phyloP scores from a whole-genome alignment of 345 rosid genomes.

The Mangifera indica region DNA sequence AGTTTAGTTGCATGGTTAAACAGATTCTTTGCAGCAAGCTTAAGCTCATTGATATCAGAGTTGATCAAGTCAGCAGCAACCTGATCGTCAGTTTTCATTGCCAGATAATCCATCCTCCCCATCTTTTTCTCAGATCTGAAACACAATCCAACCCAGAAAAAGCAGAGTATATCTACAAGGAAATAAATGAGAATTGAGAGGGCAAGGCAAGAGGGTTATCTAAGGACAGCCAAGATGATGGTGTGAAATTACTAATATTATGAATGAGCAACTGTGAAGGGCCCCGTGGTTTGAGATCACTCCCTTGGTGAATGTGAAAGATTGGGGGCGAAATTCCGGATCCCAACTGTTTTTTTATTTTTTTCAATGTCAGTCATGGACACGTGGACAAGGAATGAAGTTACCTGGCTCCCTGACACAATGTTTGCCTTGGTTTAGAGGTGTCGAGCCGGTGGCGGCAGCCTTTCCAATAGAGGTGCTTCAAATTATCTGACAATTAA shows the following conservation, averaged over 20 bases:
- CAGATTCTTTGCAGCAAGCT: conserved; percentile 52
- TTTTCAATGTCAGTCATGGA: fast-evolving
- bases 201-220: background rate
- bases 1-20: too few species aligned
- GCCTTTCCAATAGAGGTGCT: too few species aligned
- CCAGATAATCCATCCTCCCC: conserved; percentile 68
- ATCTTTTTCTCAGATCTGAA: conserved; percentile 30
- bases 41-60: conserved; percentile 66
- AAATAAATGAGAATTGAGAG: background rate
- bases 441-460: too few species aligned
- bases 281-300: background rate
- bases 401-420: too few species aligned
- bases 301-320: background rate
- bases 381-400: background rate
- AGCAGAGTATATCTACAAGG: background rate
- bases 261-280: background rate
- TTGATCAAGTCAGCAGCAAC: conserved; percentile 41
- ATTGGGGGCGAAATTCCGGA: background rate
- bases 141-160: background rate
- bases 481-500: too few species aligned
- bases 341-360: conserved; percentile 12
- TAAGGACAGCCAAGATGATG: background rate
- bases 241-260: background rate
- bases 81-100: conserved; percentile 55
- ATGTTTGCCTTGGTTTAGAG: background rate